Percentiles rank a stretch among this genome's conserved stretches.
Evolutionary conservation across 2,329 filamentous ascomycete species (phyloP).

Genomic region (Penicillium concentricum): DNA sequence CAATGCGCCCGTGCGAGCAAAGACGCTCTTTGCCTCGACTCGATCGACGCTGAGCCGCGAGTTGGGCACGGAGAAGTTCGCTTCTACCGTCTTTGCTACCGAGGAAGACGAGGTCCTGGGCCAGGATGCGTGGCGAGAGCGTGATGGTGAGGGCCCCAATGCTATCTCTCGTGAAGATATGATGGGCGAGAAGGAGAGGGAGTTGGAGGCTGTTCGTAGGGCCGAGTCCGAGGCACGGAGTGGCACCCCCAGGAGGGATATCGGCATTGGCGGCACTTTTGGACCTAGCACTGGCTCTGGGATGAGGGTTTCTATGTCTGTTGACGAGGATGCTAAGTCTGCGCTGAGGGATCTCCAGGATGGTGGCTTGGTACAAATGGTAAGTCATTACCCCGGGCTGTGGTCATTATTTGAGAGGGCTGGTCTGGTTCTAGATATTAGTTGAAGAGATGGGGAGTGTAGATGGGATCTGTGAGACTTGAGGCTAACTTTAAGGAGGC

Average conservation of each 20-base stretch:
- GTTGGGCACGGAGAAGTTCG: slow-evolving; percentile 61
- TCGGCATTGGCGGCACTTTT: slow-evolving; percentile 45
- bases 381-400: slow-evolving; percentile 29
- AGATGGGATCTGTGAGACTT: background rate
- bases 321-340: slow-evolving; percentile 53
- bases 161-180: slow-evolving; percentile 46
- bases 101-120: slow-evolving; percentile 57
- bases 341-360: slow-evolving; percentile 47
- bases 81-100: slow-evolving; percentile 58
- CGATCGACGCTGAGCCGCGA: slow-evolving; percentile 60
- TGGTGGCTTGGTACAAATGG: slow-evolving; percentile 51
- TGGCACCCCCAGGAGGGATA: slow-evolving; percentile 52
- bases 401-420: background rate
- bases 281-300: slow-evolving; percentile 34
- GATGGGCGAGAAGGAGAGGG: slow-evolving; percentile 62
- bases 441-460: background rate
- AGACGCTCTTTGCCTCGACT: slow-evolving; percentile 66
- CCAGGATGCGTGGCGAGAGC: slow-evolving; percentile 54
- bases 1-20: slow-evolving; percentile 61
- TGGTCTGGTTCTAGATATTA: background rate
- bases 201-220: slow-evolving; percentile 56
- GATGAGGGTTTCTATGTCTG: slow-evolving; percentile 51
- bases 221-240: slow-evolving; percentile 58
- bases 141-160: slow-evolving; percentile 45
- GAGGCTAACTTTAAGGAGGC: slow-evolving; percentile 36